Conservation (phyloP, 139 green algal genomes). For the Chlamydomonas schloesseri region DNA sequence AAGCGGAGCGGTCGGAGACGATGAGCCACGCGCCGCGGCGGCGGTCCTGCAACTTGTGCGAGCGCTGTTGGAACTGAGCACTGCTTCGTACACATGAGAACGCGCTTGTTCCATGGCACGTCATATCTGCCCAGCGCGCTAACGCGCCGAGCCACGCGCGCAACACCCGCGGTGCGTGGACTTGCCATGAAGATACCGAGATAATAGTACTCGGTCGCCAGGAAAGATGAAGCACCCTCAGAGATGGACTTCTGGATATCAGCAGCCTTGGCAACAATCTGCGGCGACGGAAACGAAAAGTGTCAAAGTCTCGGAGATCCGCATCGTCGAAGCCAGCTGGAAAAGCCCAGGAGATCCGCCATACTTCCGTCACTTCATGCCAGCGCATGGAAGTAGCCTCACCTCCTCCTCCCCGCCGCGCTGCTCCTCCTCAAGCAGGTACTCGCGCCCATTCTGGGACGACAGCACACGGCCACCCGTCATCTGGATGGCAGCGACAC, state of each 20-base stretch:
- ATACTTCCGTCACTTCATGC: not conserved
- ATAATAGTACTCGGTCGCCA: slow-evolving; percentile 94
- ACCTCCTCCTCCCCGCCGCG: slow-evolving; percentile 42
- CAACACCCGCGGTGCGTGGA: too few species aligned
- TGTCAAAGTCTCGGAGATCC: not conserved
- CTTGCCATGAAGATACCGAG: slow-evolving; percentile 69
- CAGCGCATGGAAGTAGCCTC: not conserved
- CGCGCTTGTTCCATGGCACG: too few species aligned
- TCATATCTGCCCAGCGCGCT: too few species aligned
- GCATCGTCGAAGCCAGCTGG: not conserved
- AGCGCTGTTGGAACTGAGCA: too few species aligned
- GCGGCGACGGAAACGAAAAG: not conserved
- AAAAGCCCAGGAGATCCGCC: not conserved
- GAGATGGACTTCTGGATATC: slow-evolving; percentile 93
- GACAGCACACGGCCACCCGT: slow-evolving; percentile 57
- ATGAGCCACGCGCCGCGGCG: too few species aligned
- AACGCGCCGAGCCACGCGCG: too few species aligned
- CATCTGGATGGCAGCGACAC: slow-evolving; percentile 65
- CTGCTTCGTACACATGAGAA: too few species aligned
- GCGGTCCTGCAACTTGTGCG: too few species aligned
- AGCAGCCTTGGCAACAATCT: slow-evolving; percentile 89
- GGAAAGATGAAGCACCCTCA: slow-evolving; percentile 93
- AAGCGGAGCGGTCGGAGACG: too few species aligned
- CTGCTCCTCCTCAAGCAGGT: slow-evolving; percentile 78
- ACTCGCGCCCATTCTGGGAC: slow-evolving; percentile 77